Percentiles rank a stretch among this genome's conserved stretches.
phyloP scores from a whole-genome alignment of 306 rosid species.

The Trifolium dubium region DNA sequence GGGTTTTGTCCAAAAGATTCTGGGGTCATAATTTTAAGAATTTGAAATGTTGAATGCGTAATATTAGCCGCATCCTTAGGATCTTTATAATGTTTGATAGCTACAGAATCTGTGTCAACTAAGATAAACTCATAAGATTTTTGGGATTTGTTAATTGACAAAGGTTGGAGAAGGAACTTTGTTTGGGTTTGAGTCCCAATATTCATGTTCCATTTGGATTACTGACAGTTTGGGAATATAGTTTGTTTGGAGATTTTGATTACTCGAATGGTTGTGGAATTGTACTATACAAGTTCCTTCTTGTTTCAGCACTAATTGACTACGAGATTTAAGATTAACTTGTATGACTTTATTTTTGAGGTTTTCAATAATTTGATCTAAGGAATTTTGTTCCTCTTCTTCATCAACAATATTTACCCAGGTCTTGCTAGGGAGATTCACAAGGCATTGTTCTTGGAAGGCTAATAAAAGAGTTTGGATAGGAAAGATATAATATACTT shows the following conservation, averaged over 20 bases:
- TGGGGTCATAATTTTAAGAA: neutral
- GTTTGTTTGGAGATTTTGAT: neutral
- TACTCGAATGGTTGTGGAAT: neutral
- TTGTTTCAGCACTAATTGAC: neutral
- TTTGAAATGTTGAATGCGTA: neutral
- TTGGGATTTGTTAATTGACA: neutral
- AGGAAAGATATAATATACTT: neutral
- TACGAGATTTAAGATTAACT: neutral
- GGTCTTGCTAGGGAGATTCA: neutral
- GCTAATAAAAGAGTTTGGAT: neutral
- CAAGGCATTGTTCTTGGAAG: neutral
- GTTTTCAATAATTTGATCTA: neutral
- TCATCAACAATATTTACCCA: neutral
- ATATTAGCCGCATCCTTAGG: neutral
- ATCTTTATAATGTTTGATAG: neutral
- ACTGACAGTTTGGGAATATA: neutral
- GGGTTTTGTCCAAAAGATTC: neutral
- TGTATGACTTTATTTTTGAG: neutral
- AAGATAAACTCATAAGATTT: neutral
- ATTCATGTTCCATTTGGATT: too few relatives aligned
- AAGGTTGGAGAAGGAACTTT: neutral
- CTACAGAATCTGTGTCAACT: neutral
- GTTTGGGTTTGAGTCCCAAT: neutral
- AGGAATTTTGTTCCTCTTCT: neutral
- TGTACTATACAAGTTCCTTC: neutral